These are phyloP conservation scores for Polyporus tsugae DNA, from an alignment of 1,284 basidiomycete genomes.

Conservation along the genomic window DNA sequence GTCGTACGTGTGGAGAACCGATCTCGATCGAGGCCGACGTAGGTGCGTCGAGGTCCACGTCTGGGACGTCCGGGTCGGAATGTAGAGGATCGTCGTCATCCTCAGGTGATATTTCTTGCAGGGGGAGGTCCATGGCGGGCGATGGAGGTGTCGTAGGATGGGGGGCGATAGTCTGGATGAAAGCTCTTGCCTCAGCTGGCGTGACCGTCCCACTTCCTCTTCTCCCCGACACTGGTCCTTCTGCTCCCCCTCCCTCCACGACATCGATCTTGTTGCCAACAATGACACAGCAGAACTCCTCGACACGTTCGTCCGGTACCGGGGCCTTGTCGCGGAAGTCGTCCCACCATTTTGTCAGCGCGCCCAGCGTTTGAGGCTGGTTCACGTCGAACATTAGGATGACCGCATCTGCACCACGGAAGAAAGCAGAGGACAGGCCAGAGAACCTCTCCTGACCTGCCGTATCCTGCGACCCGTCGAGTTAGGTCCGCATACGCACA, in stretches of 20 bases:
- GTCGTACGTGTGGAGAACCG: conserved; percentile 30
- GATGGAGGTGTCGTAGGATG: conserved; percentile 41
- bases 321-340: conserved; percentile 76
- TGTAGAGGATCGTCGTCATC: conserved; percentile 21
- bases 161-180: conserved; percentile 68
- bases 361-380: conserved; percentile 61
- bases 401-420: conserved; percentile 82
- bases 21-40: conserved; percentile 45
- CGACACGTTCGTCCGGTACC: conserved; percentile 65
- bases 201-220: conserved; percentile 36
- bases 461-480: conserved; percentile 59
- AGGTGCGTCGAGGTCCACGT: conserved; percentile 31
- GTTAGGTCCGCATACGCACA: neutral
- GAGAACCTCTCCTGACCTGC: conserved; percentile 89
- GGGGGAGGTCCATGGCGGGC: conserved; percentile 33
- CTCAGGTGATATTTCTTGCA: conserved; percentile 13
- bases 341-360: conserved; percentile 78
- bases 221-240: neutral
- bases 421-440: conserved; percentile 80
- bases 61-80: conserved; percentile 27
- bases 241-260: conserved; percentile 22
- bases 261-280: conserved; percentile 86
- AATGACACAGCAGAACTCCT: conserved; percentile 74
- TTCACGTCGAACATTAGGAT: conserved; percentile 85
- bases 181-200: conserved; percentile 49